Conservation (phyloP, 768 basidiomycete genomes). For the Lentinula raphanica region DNA sequence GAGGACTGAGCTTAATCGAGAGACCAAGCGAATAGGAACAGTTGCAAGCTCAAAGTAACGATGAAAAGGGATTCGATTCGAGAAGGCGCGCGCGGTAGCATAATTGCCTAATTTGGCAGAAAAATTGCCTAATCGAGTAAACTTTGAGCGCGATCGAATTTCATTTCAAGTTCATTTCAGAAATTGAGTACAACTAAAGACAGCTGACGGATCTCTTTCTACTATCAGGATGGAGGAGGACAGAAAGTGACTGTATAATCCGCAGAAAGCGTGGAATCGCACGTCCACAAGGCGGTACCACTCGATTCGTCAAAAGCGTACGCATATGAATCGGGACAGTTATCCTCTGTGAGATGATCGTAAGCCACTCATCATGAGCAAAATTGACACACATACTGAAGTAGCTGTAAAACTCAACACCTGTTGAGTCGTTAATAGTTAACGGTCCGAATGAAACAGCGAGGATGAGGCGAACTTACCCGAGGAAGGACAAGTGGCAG, state of each 20-base stretch:
- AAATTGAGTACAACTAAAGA: too few species aligned
- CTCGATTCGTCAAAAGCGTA: constrained; percentile 30
- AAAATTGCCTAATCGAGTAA: not conserved
- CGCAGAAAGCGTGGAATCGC: constrained; percentile 27
- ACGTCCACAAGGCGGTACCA: constrained; percentile 41
- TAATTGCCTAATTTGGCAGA: not conserved
- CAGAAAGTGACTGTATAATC: constrained; percentile 25
- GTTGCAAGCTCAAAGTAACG: too few species aligned
- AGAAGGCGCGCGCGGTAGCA: too few species aligned
- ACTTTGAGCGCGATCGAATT: too few species aligned
- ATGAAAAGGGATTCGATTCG: too few species aligned
- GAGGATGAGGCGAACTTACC: constrained; percentile 11
- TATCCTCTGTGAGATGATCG: constrained; percentile 8
- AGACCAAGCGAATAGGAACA: too few species aligned
- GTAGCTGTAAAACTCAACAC: constrained; percentile 21
- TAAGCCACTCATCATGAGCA: not conserved
- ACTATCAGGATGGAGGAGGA: constrained; percentile 9
- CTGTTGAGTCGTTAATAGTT: constrained; percentile 2
- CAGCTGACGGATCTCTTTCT: too few species aligned
- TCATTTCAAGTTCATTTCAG: too few species aligned
- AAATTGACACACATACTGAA: constrained; percentile 13
- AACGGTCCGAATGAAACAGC: not conserved
- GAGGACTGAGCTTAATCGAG: too few species aligned
- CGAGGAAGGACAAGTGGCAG: constrained; percentile 29
- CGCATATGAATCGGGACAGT: constrained; percentile 25